Base-by-base conservation (phyloP, 352 stramenopile species). In the Phytopythium ostracodes region DNA sequence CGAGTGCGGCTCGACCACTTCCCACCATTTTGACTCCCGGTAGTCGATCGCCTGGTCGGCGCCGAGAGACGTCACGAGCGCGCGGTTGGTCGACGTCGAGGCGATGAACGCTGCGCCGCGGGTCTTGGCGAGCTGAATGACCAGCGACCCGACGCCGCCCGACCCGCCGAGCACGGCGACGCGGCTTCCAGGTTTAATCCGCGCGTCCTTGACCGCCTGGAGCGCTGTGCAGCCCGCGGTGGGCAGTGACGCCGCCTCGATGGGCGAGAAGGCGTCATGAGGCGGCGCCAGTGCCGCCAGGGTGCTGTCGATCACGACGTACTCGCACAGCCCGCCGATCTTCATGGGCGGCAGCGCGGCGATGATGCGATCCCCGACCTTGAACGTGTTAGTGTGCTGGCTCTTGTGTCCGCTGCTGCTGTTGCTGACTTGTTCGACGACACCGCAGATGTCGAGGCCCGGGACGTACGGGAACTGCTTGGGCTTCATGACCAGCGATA, bases 111-210 rank as follows among this genome's bases (percentile, higher is more conserved):
- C 76, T 2, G 84, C 85, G 38, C 82, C 75, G 6, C 53, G 38
- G 5, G 63, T 42, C 40, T 80, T 77, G 17, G 77, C 70, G 10
- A 94, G 58, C 73, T 97, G 89, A 49, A 90, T 68, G 10, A 88
- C 59, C 50, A 92, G 75, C 27, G 77, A 84, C 8, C 87, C 88
- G 2, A 96, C 77, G 27, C 88, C 89, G 54, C 89, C 89, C 15
- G 79, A 84, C 6, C 72, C 89, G 14, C 89, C 89, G 27, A 95
- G 63, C 3, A 96, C 77, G 9, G 96, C 59, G n/a, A 96, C 73
- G 24, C 87, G 68, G 58, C 87, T 77, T 0, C 79, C 78, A 20
- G 58, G 12, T 15, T 63, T 54, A 3, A 94, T 31, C 1, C 43
- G 25, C 6, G 67, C 74, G 33, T 66, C 62, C 24, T 74, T 70